A percentile compares a stretch with the other conserved stretches of the same genome.
phyloP scores from a whole-genome alignment of 352 stramenopile genomes.

The Phytophthora melonis region DNA sequence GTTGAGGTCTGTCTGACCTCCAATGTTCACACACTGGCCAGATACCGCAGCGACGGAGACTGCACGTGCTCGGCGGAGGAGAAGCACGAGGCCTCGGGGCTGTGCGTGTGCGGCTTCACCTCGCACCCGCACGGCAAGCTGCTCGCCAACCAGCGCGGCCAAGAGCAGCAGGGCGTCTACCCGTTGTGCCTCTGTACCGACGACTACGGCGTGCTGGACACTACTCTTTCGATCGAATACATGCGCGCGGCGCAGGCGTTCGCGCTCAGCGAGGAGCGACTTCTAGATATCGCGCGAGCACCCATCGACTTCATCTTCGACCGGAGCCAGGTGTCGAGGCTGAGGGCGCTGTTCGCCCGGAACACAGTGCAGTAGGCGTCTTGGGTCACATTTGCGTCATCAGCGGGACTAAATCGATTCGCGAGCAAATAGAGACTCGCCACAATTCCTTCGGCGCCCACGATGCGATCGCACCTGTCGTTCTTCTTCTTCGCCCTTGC shows the following conservation, averaged over 20 bases:
- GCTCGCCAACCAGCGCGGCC: constrained; percentile 44
- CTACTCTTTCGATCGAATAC: constrained; percentile 90
- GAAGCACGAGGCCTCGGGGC: constrained; percentile 44
- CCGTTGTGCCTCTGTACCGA: constrained; percentile 94
- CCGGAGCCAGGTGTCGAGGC: constrained; percentile 33
- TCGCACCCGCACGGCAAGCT: constrained; percentile 85
- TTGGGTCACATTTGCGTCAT: background rate
- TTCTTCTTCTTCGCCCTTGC: constrained; percentile 1
- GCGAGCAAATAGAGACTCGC: constrained; percentile 3
- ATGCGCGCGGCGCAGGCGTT: constrained; percentile 83
- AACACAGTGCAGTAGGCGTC: background rate
- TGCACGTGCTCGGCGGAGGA: constrained; percentile 42
- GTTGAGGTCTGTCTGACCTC: constrained; percentile 95
- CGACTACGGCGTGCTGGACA: constrained; percentile 93
- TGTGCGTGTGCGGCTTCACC: constrained; percentile 75
- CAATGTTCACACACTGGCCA: constrained; percentile 94
- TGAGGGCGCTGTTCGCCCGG: constrained; percentile 36
- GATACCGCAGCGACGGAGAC: constrained; percentile 58
- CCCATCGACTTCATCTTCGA: constrained; percentile 77
- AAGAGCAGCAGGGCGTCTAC: constrained; percentile 50
- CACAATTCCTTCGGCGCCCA: constrained; percentile 15
- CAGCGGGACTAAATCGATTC: background rate
- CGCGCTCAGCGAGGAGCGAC: constrained; percentile 53
- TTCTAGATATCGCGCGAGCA: constrained; percentile 54
- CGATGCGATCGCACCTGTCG: constrained; percentile 2